Percentiles rank a stretch among this genome's conserved stretches.
These are phyloP conservation scores for Metarhizium humberi DNA, from an alignment of 2,329 filamentous ascomycete genomes.

Conservation along the genomic window DNA sequence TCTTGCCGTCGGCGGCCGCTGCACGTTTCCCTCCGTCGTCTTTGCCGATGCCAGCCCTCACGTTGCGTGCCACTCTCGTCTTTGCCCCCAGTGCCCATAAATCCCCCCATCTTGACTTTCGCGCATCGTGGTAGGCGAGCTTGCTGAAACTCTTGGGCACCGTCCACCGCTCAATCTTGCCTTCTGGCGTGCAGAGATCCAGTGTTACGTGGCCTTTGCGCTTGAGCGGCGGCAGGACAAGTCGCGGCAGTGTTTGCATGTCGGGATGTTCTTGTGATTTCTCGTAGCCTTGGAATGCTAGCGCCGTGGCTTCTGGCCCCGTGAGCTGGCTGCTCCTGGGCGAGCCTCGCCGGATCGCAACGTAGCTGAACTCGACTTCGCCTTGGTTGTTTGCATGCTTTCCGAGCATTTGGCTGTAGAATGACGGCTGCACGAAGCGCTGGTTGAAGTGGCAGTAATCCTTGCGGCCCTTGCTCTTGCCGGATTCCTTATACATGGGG, in stretches of 20 bases:
- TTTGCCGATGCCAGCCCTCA: conserved; percentile 47
- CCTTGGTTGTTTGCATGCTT: conserved; percentile 70
- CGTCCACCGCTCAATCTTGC: conserved; percentile 85
- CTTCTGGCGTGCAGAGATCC: conserved; percentile 82
- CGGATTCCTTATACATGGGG: conserved; percentile 74
- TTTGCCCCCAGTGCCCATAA: conserved; percentile 94
- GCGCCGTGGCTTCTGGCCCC: conserved; percentile 47
- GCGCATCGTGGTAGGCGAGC: conserved; percentile 82
- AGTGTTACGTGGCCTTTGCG: conserved; percentile 79
- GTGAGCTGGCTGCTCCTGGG: conserved; percentile 26
- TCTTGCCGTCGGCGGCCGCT: conserved; percentile 24
- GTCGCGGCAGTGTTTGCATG: conserved; percentile 65
- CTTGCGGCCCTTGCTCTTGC: conserved; percentile 63
- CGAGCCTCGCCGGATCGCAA: conserved; percentile 73
- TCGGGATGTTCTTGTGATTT: conserved; percentile 33
- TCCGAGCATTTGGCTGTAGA: conserved; percentile 68
- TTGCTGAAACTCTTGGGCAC: conserved; percentile 73
- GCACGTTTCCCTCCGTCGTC: conserved; percentile 39
- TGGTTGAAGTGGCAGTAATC: conserved; percentile 90
- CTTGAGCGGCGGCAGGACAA: conserved; percentile 76
- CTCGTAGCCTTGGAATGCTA: conserved; percentile 67
- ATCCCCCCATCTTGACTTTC: conserved; percentile 87
- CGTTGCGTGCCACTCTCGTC: conserved; percentile 55
- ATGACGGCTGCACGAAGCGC: conserved; percentile 74
- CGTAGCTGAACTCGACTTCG: conserved; percentile 82